Conservation (phyloP, 306 rosid species). For the Prunus salicina region DNA sequence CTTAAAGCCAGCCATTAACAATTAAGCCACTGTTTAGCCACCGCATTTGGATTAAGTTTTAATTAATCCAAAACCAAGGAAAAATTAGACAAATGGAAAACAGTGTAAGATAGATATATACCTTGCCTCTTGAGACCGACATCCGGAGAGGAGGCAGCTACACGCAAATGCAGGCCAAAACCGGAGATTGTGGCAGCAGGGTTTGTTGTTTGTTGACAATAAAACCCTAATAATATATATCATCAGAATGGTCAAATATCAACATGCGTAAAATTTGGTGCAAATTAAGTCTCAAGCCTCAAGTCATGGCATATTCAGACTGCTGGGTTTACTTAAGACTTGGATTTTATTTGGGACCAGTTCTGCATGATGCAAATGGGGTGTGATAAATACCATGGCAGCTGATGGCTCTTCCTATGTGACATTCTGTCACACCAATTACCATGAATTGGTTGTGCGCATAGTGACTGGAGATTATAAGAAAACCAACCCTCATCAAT, state of each 20-base stretch:
- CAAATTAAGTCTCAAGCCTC: neutral
- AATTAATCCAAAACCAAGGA: slow-evolving; percentile 2
- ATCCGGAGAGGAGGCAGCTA: slow-evolving; percentile 21
- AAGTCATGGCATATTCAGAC: neutral
- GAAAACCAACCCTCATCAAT: neutral
- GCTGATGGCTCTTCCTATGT: slow-evolving; percentile 1
- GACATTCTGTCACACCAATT: slow-evolving; percentile 4
- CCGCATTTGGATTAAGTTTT: neutral
- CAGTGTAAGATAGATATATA: neutral
- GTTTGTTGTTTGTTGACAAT: slow-evolving; percentile 7
- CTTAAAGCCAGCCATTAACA: neutral
- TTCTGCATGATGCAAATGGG: neutral
- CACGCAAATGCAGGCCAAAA: slow-evolving; percentile 18
- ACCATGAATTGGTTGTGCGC: slow-evolving; percentile 5
- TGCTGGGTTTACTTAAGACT: too few relatives aligned
- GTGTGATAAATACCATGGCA: neutral
- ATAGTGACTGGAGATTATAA: neutral
- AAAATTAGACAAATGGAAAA: slow-evolving; percentile 14
- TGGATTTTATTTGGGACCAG: neutral
- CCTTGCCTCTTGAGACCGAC: slow-evolving; percentile 21
- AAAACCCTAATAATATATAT: neutral
- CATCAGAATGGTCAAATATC: neutral
- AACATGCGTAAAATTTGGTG: neutral
- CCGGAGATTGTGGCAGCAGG: slow-evolving; percentile 22
- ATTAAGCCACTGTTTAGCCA: neutral